These are phyloP conservation scores for Cantharellus anzutake DNA, from an alignment of 768 basidiomycete species.

Conservation along the genomic window DNA sequence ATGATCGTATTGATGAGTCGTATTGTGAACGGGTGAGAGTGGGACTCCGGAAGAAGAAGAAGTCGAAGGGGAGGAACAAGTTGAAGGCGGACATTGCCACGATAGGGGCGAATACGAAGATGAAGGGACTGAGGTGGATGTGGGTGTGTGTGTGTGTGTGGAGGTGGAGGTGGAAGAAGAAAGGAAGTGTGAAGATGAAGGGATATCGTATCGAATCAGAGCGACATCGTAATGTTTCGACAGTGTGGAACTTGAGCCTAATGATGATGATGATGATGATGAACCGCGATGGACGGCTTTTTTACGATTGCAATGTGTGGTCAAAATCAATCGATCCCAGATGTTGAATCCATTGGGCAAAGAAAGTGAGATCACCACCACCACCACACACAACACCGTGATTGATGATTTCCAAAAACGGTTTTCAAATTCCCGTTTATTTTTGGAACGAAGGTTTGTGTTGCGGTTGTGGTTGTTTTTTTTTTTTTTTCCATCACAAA, in stretches of 20 bases:
- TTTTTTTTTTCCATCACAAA: too few species aligned
- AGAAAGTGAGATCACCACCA: background rate
- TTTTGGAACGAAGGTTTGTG: too few species aligned
- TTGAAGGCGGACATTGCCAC: background rate
- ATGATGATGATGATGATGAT: background rate
- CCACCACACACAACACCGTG: too few species aligned
- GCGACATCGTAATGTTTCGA: conserved; percentile 54
- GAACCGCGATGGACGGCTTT: too few species aligned
- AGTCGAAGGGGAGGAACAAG: background rate
- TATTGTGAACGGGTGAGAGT: too few species aligned
- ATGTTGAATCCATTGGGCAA: too few species aligned
- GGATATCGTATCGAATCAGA: conserved; percentile 43
- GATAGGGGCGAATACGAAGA: background rate
- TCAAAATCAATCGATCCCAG: too few species aligned
- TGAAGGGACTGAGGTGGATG: background rate
- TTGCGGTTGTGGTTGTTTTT: too few species aligned
- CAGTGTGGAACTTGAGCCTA: conserved; percentile 22
- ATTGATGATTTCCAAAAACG: too few species aligned
- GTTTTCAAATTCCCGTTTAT: too few species aligned
- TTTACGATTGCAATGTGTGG: too few species aligned
- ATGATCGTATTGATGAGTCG: too few species aligned
- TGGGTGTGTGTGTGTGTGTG: background rate
- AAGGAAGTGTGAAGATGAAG: background rate
- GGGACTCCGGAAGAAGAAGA: background rate
- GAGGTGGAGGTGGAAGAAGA: background rate